Evolutionary conservation across 108 stramenopile genomes (phyloP).

Genomic region (Cylindrotheca closterium): DNA sequence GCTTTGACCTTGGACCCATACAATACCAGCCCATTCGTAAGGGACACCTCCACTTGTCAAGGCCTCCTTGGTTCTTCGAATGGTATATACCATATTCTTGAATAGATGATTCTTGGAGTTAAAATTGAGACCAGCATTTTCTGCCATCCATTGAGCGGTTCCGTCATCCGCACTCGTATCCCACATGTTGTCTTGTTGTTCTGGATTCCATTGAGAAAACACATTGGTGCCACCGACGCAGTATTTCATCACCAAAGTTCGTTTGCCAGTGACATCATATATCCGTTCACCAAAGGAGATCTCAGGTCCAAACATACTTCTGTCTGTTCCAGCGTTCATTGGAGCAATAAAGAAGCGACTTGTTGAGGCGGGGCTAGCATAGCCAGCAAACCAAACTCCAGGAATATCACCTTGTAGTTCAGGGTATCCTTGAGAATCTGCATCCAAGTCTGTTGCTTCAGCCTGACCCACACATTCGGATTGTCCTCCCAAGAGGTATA

Average conservation of each 20-base stretch:
- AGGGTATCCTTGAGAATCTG: background rate
- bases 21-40: background rate
- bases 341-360: background rate
- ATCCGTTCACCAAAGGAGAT: background rate
- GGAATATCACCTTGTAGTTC: background rate
- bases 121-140: background rate
- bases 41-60: background rate
- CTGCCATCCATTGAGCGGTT: background rate
- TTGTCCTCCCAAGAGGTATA: background rate
- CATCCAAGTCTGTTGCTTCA: background rate
- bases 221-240: background rate
- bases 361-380: background rate
- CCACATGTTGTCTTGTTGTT: background rate
- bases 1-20: constrained; percentile 6
- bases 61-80: background rate
- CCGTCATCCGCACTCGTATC: background rate
- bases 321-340: background rate
- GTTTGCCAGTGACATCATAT: background rate
- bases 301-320: background rate
- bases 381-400: constrained; percentile 7
- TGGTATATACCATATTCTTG: background rate
- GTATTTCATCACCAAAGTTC: background rate
- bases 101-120: background rate
- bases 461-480: background rate
- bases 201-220: background rate